A percentile compares a stretch with the other conserved stretches of the same genome.
Evolutionary conservation across 1,284 basidiomycete species (phyloP).

Genomic region (Hemileia vastatrix): DNA sequence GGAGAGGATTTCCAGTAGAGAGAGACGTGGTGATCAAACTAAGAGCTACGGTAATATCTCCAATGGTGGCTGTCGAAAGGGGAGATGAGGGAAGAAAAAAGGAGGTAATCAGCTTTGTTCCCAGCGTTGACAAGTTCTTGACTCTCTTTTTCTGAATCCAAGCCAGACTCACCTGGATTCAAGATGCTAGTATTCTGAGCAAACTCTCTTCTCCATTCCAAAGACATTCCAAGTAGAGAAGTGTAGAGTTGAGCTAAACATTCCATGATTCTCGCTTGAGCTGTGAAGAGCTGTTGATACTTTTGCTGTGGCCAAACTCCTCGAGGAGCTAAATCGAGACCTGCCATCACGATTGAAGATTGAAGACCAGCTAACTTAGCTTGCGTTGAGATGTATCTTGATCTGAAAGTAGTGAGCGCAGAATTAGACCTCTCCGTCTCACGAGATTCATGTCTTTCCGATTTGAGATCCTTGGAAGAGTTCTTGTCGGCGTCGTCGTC

Average conservation of each 20-base stretch:
- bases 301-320: conserved; percentile 52
- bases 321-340: too few species aligned
- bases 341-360: conserved; percentile 51
- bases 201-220: too few species aligned
- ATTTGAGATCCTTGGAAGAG: conserved; percentile 1
- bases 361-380: conserved; percentile 46
- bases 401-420: conserved; percentile 33
- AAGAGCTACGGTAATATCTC: conserved; percentile 20
- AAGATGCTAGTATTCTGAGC: too few species aligned
- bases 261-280: too few species aligned
- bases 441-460: conserved; percentile 37
- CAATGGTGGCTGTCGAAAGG: background rate
- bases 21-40: conserved; percentile 30
- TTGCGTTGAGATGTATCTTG: conserved; percentile 46
- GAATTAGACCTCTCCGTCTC: conserved; percentile 30
- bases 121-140: too few species aligned
- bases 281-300: conserved; percentile 48
- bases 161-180: too few species aligned
- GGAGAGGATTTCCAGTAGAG: conserved; percentile 27
- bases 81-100: background rate
- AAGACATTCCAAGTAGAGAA: too few species aligned
- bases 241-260: too few species aligned
- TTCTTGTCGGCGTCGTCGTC: conserved; percentile 27
- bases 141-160: too few species aligned
- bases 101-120: too few species aligned